Percentiles rank a stretch among this genome's conserved stretches.
Conservation (phyloP, 2,329 filamentous ascomycete species). For the Trichoderma oligosporum region DNA sequence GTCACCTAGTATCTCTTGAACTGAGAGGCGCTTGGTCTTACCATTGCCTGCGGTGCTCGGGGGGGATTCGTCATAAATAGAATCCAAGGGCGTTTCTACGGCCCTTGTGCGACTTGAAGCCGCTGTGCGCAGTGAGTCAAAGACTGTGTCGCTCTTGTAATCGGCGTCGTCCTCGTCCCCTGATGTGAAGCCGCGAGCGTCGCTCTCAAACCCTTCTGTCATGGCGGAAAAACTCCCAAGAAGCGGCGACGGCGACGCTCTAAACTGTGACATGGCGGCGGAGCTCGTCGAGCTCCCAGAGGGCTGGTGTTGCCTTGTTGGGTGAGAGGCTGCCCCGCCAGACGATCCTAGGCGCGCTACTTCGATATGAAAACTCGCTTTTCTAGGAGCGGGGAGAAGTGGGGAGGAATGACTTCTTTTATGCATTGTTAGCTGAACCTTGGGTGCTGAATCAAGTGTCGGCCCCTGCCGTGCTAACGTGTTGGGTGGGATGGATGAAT, state of each 20-base stretch:
- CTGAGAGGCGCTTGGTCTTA: conserved; percentile 54
- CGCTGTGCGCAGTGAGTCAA: conserved; percentile 70
- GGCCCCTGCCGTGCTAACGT: conserved; percentile 20
- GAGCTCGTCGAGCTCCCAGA: conserved; percentile 43
- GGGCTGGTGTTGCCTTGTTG: conserved; percentile 40
- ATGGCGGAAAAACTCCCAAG: conserved; percentile 49
- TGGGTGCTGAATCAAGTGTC: conserved; percentile 21
- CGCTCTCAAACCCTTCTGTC: conserved; percentile 68
- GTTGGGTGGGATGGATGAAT: conserved; percentile 24
- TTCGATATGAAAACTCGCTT: conserved; percentile 55
- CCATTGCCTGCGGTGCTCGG: conserved; percentile 52
- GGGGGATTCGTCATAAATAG: conserved; percentile 77
- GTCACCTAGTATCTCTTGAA: conserved; percentile 55
- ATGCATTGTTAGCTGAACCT: conserved; percentile 16
- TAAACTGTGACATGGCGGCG: conserved; percentile 37
- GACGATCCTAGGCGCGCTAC: conserved; percentile 46
- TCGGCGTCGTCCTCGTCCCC: conserved; percentile 76
- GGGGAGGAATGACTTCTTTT: conserved; percentile 52
- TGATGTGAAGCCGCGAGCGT: conserved; percentile 60
- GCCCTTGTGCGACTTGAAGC: conserved; percentile 64
- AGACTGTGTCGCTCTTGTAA: conserved; percentile 71
- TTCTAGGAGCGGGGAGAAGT: conserved; percentile 50
- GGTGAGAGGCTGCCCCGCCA: conserved; percentile 35
- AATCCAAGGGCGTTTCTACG: conserved; percentile 69
- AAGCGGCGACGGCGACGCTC: conserved; percentile 30